These are phyloP conservation scores for Yarrowia sp. DNA, from an alignment of 805 yeast species.

Conservation along the genomic window DNA sequence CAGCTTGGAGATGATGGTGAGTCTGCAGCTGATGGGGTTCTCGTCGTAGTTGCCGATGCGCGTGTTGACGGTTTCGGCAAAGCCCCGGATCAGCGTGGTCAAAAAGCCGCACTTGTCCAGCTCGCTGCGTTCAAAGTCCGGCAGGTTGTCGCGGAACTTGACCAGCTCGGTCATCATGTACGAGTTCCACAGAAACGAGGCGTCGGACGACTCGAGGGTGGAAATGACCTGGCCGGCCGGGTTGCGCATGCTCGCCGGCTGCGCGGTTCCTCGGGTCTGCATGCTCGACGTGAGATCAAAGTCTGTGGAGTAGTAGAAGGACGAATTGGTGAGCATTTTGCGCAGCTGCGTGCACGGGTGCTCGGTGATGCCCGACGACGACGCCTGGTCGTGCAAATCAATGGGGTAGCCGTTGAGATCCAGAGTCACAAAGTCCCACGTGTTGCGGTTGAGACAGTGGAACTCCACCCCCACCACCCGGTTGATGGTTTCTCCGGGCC, in stretches of 20 bases:
- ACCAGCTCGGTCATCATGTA: constrained; percentile 86
- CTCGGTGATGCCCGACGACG: constrained; percentile 50
- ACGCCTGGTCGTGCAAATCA: constrained; percentile 50
- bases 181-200: constrained; percentile 96
- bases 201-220: constrained; percentile 61
- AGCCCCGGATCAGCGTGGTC: constrained; percentile 93
- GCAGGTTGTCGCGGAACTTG: constrained; percentile 74
- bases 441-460: constrained; percentile 69
- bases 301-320: constrained; percentile 89
- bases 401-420: constrained; percentile 74
- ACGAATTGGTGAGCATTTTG: constrained; percentile 82
- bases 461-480: constrained; percentile 88
- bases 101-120: constrained; percentile 81
- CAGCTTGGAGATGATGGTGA: constrained; percentile 89
- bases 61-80: constrained; percentile 75
- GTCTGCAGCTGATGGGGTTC: constrained; percentile 51
- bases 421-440: constrained; percentile 81
- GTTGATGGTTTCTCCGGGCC: constrained; percentile 78
- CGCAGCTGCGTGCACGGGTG: constrained; percentile 87
- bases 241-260: constrained; percentile 10
- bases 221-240: constrained; percentile 35
- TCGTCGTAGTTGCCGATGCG: constrained; percentile 46
- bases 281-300: constrained; percentile 89
- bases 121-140: constrained; percentile 61
- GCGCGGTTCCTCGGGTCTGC: constrained; percentile 54